Evolutionary conservation across 768 basidiomycete species (phyloP).

Genomic region (Leccinum arenicola): DNA sequence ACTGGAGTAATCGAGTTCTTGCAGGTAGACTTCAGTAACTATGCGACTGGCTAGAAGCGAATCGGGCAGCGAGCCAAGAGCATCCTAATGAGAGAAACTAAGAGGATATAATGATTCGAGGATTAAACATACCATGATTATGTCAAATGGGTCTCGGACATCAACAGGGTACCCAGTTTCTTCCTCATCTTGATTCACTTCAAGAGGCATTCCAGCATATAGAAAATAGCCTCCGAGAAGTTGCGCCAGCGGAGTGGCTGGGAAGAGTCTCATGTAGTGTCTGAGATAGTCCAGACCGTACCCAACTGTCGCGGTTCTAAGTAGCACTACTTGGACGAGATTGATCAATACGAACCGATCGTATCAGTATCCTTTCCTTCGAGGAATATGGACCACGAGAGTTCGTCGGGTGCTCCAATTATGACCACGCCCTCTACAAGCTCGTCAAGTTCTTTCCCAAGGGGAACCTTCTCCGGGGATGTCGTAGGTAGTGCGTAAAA

Average conservation of each 20-base stretch:
- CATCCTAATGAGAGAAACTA: constrained; percentile 43
- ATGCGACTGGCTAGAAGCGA: constrained; percentile 70
- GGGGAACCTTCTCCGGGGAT: constrained; percentile 39
- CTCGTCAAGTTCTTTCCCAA: constrained; percentile 65
- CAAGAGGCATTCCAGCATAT: constrained; percentile 50
- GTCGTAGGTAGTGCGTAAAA: constrained; percentile 57
- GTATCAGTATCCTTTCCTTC: constrained; percentile 69
- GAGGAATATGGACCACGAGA: constrained; percentile 78
- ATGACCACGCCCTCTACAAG: constrained; percentile 75
- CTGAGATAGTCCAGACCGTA: constrained; percentile 58
- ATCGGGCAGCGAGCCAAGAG: constrained; percentile 46
- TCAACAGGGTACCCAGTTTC: constrained; percentile 23
- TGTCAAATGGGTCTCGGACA: constrained; percentile 54
- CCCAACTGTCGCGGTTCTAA: constrained; percentile 41
- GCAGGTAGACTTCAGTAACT: constrained; percentile 59
- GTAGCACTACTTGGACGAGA: background rate
- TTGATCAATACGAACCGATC: constrained; percentile 50
- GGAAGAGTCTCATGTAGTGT: constrained; percentile 65
- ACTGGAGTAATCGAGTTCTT: constrained; percentile 71
- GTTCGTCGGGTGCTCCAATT: constrained; percentile 70
- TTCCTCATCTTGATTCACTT: constrained; percentile 34
- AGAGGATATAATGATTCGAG: background rate
- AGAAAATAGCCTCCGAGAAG: constrained; percentile 67
- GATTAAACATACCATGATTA: constrained; percentile 52
- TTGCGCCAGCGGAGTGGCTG: constrained; percentile 50